phyloP scores from a whole-genome alignment of 306 rosid genomes.

The Sesbania bispinosa region DNA sequence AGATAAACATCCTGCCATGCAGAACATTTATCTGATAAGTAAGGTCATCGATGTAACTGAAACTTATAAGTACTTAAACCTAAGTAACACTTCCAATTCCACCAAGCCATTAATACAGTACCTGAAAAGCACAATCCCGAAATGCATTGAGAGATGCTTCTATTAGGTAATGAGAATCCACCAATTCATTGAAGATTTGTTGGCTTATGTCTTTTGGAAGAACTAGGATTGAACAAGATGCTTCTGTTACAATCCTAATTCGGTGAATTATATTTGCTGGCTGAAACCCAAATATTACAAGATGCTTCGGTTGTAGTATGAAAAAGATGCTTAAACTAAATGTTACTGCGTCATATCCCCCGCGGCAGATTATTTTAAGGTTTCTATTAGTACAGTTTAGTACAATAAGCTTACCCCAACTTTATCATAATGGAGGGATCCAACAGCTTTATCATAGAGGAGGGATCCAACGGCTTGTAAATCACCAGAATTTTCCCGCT shows the following conservation, averaged over 20 bases:
- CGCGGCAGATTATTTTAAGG: too few relatives aligned
- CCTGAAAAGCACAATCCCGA: conserved; percentile 71
- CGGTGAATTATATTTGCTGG: too few relatives aligned
- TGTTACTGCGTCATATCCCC: too few relatives aligned
- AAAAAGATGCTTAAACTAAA: neutral
- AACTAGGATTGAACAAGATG: too few relatives aligned
- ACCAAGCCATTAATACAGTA: conserved; percentile 21
- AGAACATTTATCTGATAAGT: conserved; percentile 1
- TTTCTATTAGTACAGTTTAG: neutral
- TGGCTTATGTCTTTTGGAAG: conserved; percentile 72
- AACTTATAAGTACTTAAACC: conserved; percentile 3
- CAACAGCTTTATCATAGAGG: conserved; percentile 52
- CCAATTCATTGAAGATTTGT: conserved; percentile 59
- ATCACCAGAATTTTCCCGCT: conserved; percentile 74
- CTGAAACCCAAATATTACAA: too few relatives aligned
- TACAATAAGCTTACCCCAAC: conserved; percentile 57
- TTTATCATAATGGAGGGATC: too few relatives aligned
- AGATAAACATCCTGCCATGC: conserved; percentile 57
- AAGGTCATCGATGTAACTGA: neutral
- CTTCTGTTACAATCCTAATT: too few relatives aligned
- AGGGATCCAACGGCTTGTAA: conserved; percentile 67
- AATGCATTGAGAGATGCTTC: conserved; percentile 50
- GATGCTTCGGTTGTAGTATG: too few relatives aligned
- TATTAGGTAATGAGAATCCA: conserved; percentile 51
- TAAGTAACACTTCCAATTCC: conserved; percentile 18